Evolutionary conservation across 805 yeast species (phyloP).

Genomic region (Lipomyces orientalis): DNA sequence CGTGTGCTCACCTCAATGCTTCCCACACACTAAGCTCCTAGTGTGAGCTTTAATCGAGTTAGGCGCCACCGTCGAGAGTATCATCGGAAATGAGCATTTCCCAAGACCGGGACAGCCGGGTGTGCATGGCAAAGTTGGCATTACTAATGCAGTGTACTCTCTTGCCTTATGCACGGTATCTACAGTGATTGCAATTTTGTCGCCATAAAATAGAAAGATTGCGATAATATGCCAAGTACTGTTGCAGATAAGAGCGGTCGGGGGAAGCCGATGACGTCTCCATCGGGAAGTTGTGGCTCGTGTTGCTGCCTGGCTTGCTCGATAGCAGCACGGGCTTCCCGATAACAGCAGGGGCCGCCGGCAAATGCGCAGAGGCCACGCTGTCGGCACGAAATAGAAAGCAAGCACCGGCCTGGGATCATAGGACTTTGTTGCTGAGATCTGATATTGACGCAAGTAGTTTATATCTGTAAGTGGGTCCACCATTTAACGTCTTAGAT

Average conservation of each 20-base stretch:
- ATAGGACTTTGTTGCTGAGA: background rate
- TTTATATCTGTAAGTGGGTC: background rate
- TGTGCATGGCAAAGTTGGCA: background rate
- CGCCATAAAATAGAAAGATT: background rate
- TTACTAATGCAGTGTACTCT: background rate
- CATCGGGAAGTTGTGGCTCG: background rate
- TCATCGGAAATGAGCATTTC: background rate
- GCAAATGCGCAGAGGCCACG: constrained; percentile 3
- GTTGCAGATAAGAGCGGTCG: background rate
- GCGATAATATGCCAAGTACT: background rate
- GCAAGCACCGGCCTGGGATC: background rate
- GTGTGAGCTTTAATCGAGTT: background rate
- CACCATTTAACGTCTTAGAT: background rate
- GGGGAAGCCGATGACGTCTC: background rate
- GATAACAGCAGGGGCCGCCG: constrained; percentile 1
- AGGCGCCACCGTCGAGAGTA: background rate
- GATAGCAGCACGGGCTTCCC: background rate
- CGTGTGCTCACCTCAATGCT: background rate
- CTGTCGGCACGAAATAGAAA: background rate
- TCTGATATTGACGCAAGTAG: background rate
- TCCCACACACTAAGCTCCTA: background rate
- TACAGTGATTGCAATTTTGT: background rate
- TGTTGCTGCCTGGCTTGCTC: background rate
- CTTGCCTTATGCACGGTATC: background rate
- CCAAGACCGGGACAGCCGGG: background rate